These are phyloP conservation scores for Didymellaceae sp. DNA, from an alignment of 2,329 filamentous ascomycete species.

Conservation along the genomic window DNA sequence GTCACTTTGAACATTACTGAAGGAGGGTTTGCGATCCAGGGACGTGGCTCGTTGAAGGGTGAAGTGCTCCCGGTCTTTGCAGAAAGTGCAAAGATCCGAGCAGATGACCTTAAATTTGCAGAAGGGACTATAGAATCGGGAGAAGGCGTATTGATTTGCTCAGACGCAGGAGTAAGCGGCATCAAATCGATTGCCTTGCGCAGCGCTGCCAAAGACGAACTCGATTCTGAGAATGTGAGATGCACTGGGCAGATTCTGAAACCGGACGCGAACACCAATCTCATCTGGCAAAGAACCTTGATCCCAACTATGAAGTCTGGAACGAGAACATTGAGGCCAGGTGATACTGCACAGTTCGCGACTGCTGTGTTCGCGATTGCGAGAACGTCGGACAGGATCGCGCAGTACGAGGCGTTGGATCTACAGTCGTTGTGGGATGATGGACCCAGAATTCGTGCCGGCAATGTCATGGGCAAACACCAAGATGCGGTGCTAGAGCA, in stretches of 20 bases:
- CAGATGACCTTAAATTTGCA: constrained; percentile 1
- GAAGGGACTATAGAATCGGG: constrained; percentile 28
- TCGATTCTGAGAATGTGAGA: neutral
- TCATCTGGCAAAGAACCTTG: constrained; percentile 44
- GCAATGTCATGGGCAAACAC: neutral
- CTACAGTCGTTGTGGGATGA: constrained; percentile 32
- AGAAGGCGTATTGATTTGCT: constrained; percentile 28
- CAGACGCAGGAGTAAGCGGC: constrained; percentile 38
- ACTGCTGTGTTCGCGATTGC: constrained; percentile 36
- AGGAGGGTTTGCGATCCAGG: constrained; percentile 43
- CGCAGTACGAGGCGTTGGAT: constrained; percentile 23
- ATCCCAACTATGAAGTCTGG: constrained; percentile 34
- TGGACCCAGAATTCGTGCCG: constrained; percentile 19
- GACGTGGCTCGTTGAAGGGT: constrained; percentile 27
- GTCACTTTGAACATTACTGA: constrained; percentile 22
- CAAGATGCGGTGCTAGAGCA: neutral
- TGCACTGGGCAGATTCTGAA: constrained; percentile 30
- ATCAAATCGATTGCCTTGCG: constrained; percentile 19
- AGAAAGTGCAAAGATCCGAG: neutral
- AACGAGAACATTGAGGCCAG: neutral
- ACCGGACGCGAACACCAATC: constrained; percentile 45
- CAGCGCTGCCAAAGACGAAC: neutral
- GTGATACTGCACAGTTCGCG: constrained; percentile 7
- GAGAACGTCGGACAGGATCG: constrained; percentile 21
- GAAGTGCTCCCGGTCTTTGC: constrained; percentile 23